Evolutionary conservation across 345 rosid species (phyloP).

Genomic region (Cardamine occulta): DNA sequence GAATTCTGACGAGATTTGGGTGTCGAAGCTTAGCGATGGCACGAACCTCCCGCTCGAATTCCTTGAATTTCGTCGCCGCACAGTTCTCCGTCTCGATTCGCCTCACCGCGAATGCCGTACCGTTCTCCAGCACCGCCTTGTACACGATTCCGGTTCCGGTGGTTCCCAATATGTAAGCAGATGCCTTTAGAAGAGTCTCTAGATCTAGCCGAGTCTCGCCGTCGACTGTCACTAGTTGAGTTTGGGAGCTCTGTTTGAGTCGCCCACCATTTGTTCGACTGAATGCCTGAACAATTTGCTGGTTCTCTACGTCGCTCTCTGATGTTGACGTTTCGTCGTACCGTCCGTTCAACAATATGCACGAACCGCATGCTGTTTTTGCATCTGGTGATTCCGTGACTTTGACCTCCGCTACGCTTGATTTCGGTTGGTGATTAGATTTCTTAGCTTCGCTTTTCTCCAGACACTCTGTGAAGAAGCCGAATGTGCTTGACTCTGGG

Average conservation of each 20-base stretch:
- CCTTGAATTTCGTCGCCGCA: constrained; percentile 52
- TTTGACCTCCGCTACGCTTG: constrained; percentile 31
- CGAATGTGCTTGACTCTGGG: constrained; percentile 27
- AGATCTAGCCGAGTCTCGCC: constrained; percentile 73
- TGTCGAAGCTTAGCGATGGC: constrained; percentile 69
- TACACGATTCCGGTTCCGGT: constrained; percentile 72
- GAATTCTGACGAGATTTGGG: constrained; percentile 68
- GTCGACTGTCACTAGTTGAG: constrained; percentile 63
- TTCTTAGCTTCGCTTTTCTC: constrained; percentile 33
- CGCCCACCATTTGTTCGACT: constrained; percentile 29
- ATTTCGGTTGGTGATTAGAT: constrained; percentile 31
- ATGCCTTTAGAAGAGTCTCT: constrained; percentile 76
- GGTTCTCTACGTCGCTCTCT: constrained; percentile 62
- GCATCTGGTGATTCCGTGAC: constrained; percentile 37
- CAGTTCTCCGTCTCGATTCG: constrained; percentile 75
- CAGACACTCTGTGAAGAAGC: constrained; percentile 39
- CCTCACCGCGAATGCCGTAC: constrained; percentile 76
- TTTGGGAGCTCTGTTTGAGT: constrained; percentile 41
- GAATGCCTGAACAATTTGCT: constrained; percentile 16
- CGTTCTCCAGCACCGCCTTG: constrained; percentile 80
- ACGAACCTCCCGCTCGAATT: constrained; percentile 73
- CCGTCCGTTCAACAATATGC: constrained; percentile 52
- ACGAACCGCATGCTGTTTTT: constrained; percentile 58
- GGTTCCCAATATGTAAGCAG: constrained; percentile 79
- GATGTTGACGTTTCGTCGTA: constrained; percentile 51